phyloP scores from a whole-genome alignment of 1,284 basidiomycete species.

The Pseudomicrostroma phylloplanum region DNA sequence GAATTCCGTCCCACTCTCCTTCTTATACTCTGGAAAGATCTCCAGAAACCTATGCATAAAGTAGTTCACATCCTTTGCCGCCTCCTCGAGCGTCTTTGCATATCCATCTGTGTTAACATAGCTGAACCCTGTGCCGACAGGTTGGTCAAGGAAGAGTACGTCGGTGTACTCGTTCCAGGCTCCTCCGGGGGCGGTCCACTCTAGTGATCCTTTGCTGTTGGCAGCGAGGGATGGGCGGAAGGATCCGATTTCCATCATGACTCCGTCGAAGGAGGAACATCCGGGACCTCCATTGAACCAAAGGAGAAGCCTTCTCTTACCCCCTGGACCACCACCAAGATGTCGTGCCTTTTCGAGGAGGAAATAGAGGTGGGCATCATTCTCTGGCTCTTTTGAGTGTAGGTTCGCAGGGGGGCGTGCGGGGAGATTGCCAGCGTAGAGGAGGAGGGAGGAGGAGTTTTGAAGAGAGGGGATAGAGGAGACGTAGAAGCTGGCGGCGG shows the following conservation, averaged over 20 bases:
- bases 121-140: constrained; percentile 88
- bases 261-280: constrained; percentile 92
- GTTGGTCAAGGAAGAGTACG: constrained; percentile 91
- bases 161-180: constrained; percentile 99
- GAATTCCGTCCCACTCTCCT: constrained; percentile 67
- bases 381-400: constrained; percentile 17
- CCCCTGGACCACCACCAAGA: constrained; percentile 57
- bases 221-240: constrained; percentile 62
- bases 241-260: constrained; percentile 96
- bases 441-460: constrained; percentile 14
- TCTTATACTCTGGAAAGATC: constrained; percentile 79
- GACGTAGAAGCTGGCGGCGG: constrained; percentile 18
- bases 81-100: constrained; percentile 64
- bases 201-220: constrained; percentile 64
- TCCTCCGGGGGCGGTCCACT: constrained; percentile 63
- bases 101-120: constrained; percentile 80
- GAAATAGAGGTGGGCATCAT: constrained; percentile 76
- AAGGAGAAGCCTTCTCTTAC: constrained; percentile 80
- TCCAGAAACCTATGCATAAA: constrained; percentile 81
- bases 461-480: constrained; percentile 12
- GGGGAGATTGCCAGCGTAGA: constrained; percentile 44
- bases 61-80: constrained; percentile 69
- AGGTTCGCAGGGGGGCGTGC: constrained; percentile 12
- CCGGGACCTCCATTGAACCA: constrained; percentile 93
- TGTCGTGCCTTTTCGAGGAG: constrained; percentile 81